Conservation (phyloP, 1,284 basidiomycete species). For the Vanrija pseudolonga region DNA sequence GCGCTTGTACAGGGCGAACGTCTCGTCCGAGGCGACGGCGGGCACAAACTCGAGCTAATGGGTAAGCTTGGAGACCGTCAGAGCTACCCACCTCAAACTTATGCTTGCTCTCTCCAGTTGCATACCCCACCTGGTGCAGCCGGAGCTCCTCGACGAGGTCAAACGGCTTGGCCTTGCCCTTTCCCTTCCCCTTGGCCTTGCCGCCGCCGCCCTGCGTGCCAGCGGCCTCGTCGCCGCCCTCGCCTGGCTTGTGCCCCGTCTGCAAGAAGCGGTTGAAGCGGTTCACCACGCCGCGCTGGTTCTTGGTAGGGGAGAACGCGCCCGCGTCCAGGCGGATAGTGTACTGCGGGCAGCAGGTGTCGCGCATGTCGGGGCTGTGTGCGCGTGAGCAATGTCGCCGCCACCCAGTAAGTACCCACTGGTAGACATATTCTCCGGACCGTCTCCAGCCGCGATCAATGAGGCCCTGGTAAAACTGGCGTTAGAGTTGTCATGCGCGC, state of each 20-base stretch:
- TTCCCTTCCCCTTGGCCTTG: constrained; percentile 12
- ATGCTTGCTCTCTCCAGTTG: constrained; percentile 17
- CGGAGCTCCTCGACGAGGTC: constrained; percentile 35
- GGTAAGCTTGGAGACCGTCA: background rate
- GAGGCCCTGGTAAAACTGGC: constrained; percentile 55
- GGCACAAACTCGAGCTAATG: constrained; percentile 62
- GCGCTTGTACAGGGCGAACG: constrained; percentile 67
- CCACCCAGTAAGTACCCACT: constrained; percentile 23
- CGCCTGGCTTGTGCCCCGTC: constrained; percentile 10
- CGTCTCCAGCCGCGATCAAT: constrained; percentile 87
- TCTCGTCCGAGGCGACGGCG: constrained; percentile 71
- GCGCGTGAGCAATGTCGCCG: background rate
- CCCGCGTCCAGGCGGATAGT: constrained; percentile 80
- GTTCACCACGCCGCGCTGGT: constrained; percentile 65
- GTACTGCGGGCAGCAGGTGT: constrained; percentile 87
- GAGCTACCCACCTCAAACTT: constrained; percentile 26
- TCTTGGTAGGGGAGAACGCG: constrained; percentile 69
- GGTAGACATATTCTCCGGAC: constrained; percentile 67
- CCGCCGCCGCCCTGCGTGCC: background rate
- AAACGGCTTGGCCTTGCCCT: constrained; percentile 30
- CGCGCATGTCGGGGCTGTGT: constrained; percentile 68
- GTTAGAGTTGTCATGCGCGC: background rate
- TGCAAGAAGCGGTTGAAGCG: constrained; percentile 64
- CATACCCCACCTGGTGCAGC: constrained; percentile 27
- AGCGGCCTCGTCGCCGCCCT: constrained; percentile 1